These are phyloP conservation scores for Cylindricascospora bacillispora DNA, from an alignment of 1,139 yeast species.

Conservation along the genomic window DNA sequence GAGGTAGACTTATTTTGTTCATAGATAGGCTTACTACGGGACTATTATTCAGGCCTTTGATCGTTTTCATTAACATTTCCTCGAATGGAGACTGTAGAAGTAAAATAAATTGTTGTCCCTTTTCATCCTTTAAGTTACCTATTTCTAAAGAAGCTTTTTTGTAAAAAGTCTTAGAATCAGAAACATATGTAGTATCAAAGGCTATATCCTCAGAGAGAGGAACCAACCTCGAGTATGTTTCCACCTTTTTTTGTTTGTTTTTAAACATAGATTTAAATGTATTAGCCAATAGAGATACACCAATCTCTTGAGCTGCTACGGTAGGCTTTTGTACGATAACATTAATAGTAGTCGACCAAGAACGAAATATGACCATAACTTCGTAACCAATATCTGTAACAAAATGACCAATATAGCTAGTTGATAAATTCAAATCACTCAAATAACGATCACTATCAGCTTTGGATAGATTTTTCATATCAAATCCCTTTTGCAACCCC, in stretches of 20 bases:
- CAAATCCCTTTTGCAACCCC: constrained; percentile 79
- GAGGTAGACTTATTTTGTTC: constrained; percentile 49
- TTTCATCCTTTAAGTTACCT: constrained; percentile 49
- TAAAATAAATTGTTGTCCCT: constrained; percentile 53
- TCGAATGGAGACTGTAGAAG: constrained; percentile 65
- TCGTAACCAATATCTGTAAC: constrained; percentile 62
- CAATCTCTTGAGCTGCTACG: constrained; percentile 52
- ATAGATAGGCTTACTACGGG: constrained; percentile 55
- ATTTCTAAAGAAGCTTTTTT: constrained; percentile 43
- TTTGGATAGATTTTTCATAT: constrained; percentile 41
- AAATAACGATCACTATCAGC: constrained; percentile 41
- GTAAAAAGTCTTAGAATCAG: constrained; percentile 38
- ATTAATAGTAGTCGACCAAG: constrained; percentile 45
- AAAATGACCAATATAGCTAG: constrained; percentile 59
- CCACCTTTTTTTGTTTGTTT: constrained; percentile 36
- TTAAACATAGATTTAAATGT: constrained; percentile 42
- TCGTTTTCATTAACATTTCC: constrained; percentile 30
- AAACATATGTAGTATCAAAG: constrained; percentile 42
- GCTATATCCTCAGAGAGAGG: constrained; percentile 39
- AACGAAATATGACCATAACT: constrained; percentile 52
- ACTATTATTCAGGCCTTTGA: constrained; percentile 40
- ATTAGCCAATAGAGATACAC: constrained; percentile 37
- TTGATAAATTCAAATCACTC: constrained; percentile 42
- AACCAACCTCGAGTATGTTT: constrained; percentile 33
- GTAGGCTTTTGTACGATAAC: constrained; percentile 62